phyloP scores from a whole-genome alignment of 768 basidiomycete species.

The Amanita polypyramis region DNA sequence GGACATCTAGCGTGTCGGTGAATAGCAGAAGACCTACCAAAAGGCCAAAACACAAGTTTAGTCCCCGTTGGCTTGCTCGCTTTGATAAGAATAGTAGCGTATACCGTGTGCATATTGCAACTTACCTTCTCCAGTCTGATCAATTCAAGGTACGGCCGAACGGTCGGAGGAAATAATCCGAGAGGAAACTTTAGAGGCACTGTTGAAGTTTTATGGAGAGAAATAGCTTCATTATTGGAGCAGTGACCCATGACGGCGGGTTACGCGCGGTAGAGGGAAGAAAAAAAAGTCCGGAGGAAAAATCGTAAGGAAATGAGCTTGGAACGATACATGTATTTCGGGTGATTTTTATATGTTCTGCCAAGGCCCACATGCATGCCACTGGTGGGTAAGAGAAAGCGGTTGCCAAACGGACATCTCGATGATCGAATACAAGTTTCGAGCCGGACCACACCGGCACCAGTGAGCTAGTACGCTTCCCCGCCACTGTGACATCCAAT shows the following conservation, averaged over 20 bases:
- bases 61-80: slow-evolving; percentile 34
- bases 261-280: neutral
- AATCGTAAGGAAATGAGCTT: neutral
- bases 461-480: too few species aligned
- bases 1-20: neutral
- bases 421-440: neutral
- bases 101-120: neutral
- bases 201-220: slow-evolving; percentile 13
- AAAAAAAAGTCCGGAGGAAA: neutral
- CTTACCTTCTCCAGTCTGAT: slow-evolving; percentile 37
- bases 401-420: neutral
- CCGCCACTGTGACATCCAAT: too few species aligned
- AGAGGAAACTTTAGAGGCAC: slow-evolving; percentile 22
- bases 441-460: too few species aligned
- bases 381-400: neutral
- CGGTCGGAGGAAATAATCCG: slow-evolving; percentile 12
- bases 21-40: slow-evolving; percentile 20
- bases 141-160: slow-evolving; percentile 36
- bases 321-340: neutral
- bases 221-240: slow-evolving; percentile 8
- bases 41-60: slow-evolving; percentile 45
- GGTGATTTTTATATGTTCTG: neutral
- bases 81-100: neutral
- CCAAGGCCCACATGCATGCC: neutral
- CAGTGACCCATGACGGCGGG: slow-evolving; percentile 14